Percentiles rank a stretch among this genome's conserved stretches.
Conservation (phyloP, 2,329 filamentous ascomycete genomes). For the Diaporthe sp. region DNA sequence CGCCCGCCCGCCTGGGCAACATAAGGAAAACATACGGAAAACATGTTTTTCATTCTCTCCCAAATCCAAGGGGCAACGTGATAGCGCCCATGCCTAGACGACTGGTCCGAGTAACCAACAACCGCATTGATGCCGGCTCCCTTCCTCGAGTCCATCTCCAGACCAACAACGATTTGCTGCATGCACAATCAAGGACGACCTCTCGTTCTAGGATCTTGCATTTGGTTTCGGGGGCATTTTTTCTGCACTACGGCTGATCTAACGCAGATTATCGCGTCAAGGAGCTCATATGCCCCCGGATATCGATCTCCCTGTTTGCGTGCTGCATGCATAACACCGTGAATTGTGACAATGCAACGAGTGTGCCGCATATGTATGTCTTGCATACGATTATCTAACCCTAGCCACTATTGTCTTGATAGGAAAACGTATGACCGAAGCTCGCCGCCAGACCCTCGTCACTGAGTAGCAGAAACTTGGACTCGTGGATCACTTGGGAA, state of each 20-base stretch:
- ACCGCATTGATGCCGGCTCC: constrained; percentile 6
- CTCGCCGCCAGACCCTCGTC: neutral
- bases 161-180: neutral
- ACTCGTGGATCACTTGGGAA: neutral
- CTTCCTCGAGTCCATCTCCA: neutral
- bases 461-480: neutral
- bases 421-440: too few species aligned
- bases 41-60: constrained; percentile 31
- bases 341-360: neutral
- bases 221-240: too few species aligned
- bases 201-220: too few species aligned
- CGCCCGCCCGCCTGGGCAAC: neutral
- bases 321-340: neutral
- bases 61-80: neutral
- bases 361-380: neutral
- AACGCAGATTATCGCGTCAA: neutral
- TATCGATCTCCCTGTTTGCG: neutral
- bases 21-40: neutral
- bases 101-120: neutral
- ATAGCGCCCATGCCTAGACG: neutral
- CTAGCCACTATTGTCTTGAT: neutral
- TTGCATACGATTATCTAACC: neutral
- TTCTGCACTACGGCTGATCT: neutral
- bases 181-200: neutral
- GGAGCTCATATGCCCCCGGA: neutral